Evolutionary conservation across 441 rosid genomes (phyloP), one percentile per base, ranked within the genome.

Genomic region (Euphorbia celastroides): DNA sequence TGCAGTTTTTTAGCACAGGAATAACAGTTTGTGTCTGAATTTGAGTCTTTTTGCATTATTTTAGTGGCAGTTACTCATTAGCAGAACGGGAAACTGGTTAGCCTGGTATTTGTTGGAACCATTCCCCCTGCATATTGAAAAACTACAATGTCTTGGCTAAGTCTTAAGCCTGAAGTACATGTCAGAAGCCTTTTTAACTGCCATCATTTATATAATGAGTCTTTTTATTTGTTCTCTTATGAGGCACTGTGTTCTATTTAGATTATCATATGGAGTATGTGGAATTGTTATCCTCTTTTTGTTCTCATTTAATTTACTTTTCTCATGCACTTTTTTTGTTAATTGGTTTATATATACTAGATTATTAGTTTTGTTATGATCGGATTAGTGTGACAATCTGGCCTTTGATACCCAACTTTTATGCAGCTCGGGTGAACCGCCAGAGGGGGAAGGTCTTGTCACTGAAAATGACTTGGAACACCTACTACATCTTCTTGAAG

Each of bases 381-480:
- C 12, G 50, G 63, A 16, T 60, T 70, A 12, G 23, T 60, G 34
- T 60, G 64, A 73, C 59, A 50, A 59, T 58, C 38, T 65, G 63
- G 31, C 44, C 73, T 17, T 22, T 71, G 57, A 32, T 31, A 42
- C 32, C 41, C 13, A 36, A 42, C 13, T 72, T 68, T 66, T 64
- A 46, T 60, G 77, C 81, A 82, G 84, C 70, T 11, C 30, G 5
- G 17, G 58, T 27, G 73, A 22, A 60, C 58, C 62, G n/a, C n/a
- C n/a, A n/a, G n/a, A n/a, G n/a, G n/a, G n/a, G 46, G 76, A 73
- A 58, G 85, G 83, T 6, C 58, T 88, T 67, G 86, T 93, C 60
- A 81, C 86, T 14, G 93, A 89, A 77, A 81, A 75, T 71, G 99
- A 91, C 75, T 70, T 93, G 28, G 83, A 92, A 60, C 97, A 85